Conservation (phyloP, 139 green algal species). For the Eudorina sp. region DNA sequence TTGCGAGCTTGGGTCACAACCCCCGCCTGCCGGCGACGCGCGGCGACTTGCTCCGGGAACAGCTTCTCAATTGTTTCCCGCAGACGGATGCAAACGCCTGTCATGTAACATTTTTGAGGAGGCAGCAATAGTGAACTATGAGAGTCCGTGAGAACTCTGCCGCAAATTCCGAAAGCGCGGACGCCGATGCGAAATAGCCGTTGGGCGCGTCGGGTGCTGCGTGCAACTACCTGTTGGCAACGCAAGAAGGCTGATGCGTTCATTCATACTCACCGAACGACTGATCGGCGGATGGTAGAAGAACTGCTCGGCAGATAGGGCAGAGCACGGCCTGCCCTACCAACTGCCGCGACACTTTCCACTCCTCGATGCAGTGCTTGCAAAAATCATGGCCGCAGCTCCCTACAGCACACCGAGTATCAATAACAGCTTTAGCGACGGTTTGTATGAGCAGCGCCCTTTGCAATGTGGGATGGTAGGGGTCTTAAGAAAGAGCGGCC, state of each 20-base stretch:
- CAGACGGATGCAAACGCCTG: slow-evolving; percentile 56
- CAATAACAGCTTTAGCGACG: too few species aligned
- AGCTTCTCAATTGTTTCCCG: slow-evolving; percentile 55
- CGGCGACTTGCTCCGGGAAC: slow-evolving; percentile 57
- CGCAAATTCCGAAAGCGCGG: too few species aligned
- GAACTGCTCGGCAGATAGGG: slow-evolving; percentile 50
- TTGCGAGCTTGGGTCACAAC: not conserved
- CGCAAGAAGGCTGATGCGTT: too few species aligned
- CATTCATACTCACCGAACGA: slow-evolving; percentile 45
- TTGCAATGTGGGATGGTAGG: too few species aligned
- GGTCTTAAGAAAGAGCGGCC: too few species aligned
- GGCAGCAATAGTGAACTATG: too few species aligned
- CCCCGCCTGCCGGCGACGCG: not conserved
- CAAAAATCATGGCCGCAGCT: slow-evolving; percentile 62
- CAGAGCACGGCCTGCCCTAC: slow-evolving; percentile 44
- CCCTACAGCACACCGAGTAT: slow-evolving; percentile 11
- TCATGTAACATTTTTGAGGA: not conserved
- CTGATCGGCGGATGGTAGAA: slow-evolving; percentile 47
- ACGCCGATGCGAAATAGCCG: too few species aligned
- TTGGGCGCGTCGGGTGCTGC: too few species aligned
- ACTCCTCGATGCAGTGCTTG: slow-evolving; percentile 56
- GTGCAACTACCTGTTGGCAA: too few species aligned
- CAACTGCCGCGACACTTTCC: slow-evolving; percentile 43
- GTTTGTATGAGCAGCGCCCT: too few species aligned
- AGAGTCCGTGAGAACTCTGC: too few species aligned